phyloP scores from a whole-genome alignment of 495 filamentous ascomycete species.

The Aspergillus bertholletiae region DNA sequence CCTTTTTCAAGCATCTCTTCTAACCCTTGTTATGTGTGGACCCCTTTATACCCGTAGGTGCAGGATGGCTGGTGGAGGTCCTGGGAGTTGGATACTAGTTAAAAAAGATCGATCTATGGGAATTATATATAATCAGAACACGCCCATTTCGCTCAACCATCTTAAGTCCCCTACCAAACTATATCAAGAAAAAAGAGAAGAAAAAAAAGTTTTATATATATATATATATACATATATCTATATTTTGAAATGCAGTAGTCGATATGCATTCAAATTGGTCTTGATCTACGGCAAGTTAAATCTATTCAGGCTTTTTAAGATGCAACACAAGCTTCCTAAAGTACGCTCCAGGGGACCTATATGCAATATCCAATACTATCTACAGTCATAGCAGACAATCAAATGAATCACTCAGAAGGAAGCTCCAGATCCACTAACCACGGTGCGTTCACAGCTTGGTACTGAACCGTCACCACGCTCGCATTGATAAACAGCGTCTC shows the following conservation, averaged over 20 bases:
- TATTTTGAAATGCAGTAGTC: no score
- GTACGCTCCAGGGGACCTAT: no score
- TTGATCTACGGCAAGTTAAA: no score
- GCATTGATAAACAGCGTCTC: slow-evolving; percentile 76
- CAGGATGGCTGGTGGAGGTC: slow-evolving; percentile 4
- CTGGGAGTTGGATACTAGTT: not conserved
- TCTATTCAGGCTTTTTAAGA: no score
- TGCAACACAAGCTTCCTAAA: no score
- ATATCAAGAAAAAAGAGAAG: no score
- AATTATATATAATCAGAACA: not conserved
- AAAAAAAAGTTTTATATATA: no score
- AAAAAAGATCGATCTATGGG: not conserved
- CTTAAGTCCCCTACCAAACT: not conserved
- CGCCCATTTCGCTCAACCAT: not conserved
- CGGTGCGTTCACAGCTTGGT: slow-evolving; percentile 50
- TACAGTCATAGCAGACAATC: no score
- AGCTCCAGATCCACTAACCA: slow-evolving; percentile 66
- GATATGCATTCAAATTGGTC: no score
- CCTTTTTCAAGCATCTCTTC: not conserved
- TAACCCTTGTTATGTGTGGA: slow-evolving; percentile 5
- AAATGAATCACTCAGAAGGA: slow-evolving; percentile 20
- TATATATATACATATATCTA: no score
- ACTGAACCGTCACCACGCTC: slow-evolving; percentile 51
- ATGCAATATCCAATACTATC: no score
- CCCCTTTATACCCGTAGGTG: slow-evolving; percentile 9